Evolutionary conservation across 306 rosid genomes (phyloP), one percentile per base, ranked within the genome.

Genomic region (Mimosa bimucronata): DNA sequence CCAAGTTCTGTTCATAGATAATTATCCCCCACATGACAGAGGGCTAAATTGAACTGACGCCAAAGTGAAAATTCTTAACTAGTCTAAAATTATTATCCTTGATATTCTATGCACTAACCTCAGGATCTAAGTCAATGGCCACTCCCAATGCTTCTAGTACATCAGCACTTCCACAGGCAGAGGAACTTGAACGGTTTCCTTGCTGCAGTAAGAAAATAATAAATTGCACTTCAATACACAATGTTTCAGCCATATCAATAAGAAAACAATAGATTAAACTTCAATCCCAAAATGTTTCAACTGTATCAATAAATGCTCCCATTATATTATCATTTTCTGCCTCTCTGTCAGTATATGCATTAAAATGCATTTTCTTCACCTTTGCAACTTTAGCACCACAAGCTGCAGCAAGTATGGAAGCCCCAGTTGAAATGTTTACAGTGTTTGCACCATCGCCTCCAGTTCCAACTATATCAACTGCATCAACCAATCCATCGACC

Each of bases 381-480:
- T 95, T 95, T 2, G 99, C 99, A 71, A 93, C 93, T 91, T 88
- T 93, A 78, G 91, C 92, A 45, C 99, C 98, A 44, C 98, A 93
- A 60, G 99, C 97, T n/a, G 98, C 98, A 60, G 99, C 89, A 45
- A 95, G 96, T 79, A 95, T 89, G 2, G 98, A 86, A 74, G 99
- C 86, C 73, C 98, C 99, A 0, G 98, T 95, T 16, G 99, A 95
- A 74, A 95, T 95, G 80, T 95, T 95, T 1, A 95, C 98, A 0
- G 99, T 95, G 88, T 95, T 88, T 67, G 97, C 98, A 13, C 99
- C 98, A 73, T 93, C 98, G 31, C 97, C 97, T 75, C 99, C 98
- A 0, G 99, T 95, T 79, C 99, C 99, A 66, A 93, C 97, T n/a
- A 95, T 95, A 88, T 95, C 99, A 69, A 93, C 93, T 2, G 85